Base-by-base conservation (phyloP, 1,139 yeast species). In the Pichia sp. region DNA sequence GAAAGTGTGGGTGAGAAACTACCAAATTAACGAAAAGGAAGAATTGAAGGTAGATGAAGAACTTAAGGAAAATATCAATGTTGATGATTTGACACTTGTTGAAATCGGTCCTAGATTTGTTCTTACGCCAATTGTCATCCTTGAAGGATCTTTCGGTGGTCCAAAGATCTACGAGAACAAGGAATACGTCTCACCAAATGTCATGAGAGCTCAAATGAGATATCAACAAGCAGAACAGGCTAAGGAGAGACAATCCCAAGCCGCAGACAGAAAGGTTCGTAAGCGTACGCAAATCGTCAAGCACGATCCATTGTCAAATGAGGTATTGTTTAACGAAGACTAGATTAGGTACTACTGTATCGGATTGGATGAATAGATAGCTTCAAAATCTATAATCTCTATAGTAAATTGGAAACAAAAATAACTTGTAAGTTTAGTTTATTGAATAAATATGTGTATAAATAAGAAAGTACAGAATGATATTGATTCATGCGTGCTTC, bases 51-150 rank as follows among this genome's bases (percentile, higher is more conserved):
- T 40, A 52, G 39, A 56, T 24, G 60, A 45, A 18, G 55, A 39
- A 42, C 27, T 33, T 2, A 41, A 46, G 45, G 28, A 35, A 9
- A 27, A 47, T 44, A 55, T 52, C 46, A 28, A 32, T 4, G 26
- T n/a, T 12, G 66, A 59, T 39, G 62, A 64, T 45, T 52, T 45
- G 70, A 72, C 45, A 24, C 69, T 91, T 53, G 83, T 93, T 44
- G 99, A 91, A 66, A 87, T 91, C 50, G 99, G 99, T 3, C 99
- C 99, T 37, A 75, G 99, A 58, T 80, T 88, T 51, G 97, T 93
- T 26, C 71, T 93, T 66, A 91, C 98, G 4, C 78, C 84, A 49
- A 88, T 91, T 50, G 81, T 94, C 43, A 79, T 91, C 36, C 71
- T 91, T 47, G 98, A 91, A 63, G 99, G 98, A 33, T 86, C 97